Evolutionary conservation across 352 stramenopile species (phyloP), one percentile per base, ranked within the genome.

Genomic region (Globisporangium polare): DNA sequence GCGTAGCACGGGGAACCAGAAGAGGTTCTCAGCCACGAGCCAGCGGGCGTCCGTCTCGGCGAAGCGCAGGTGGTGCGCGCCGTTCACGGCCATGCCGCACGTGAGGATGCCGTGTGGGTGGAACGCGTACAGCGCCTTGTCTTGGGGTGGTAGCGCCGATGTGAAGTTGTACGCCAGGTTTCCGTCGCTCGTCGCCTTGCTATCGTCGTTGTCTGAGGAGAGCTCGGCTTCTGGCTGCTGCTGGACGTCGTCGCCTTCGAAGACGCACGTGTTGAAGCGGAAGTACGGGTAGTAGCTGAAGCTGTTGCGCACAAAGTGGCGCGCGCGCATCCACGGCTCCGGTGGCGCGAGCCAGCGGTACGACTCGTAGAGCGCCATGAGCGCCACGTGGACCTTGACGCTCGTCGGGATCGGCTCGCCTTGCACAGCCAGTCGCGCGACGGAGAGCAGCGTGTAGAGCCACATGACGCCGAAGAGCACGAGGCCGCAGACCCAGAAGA

Each of bases 31-130:
- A 0, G 83, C 70, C 31, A 86, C 75, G 42, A 94, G 77, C 85
- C 83, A 94, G 10, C 69, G 71, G 37, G 75, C 73, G 22, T 77
- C 66, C 18, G 72, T 73, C 12, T 79, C 56, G 3, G 75, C 35
- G 53, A 90, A 92, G 0, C 69, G 62, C 53, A 69, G 58, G 58
- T 86, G 71, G 50, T 85, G 76, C 8, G 68, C 75, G 45, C 77
- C 82, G 45, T 92, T 90, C 26, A 86, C 51, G 0, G 64, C 70
- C 41, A 83, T 80, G 2, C 81, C 84, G 53, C 70, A 80, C 5
- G 75, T 78, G 20, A 90, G 58, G 18, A 89, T 71, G 29, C 83
- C 83, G 46, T 91, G 83, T 26, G 83, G 81, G 49, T 93, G 81
- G 62, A 88, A 90, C 15, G 73, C 70, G 26, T 84, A 77, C 39